Conservation (phyloP, 75 land plant genomes). For the Cupressus sempervirens region DNA sequence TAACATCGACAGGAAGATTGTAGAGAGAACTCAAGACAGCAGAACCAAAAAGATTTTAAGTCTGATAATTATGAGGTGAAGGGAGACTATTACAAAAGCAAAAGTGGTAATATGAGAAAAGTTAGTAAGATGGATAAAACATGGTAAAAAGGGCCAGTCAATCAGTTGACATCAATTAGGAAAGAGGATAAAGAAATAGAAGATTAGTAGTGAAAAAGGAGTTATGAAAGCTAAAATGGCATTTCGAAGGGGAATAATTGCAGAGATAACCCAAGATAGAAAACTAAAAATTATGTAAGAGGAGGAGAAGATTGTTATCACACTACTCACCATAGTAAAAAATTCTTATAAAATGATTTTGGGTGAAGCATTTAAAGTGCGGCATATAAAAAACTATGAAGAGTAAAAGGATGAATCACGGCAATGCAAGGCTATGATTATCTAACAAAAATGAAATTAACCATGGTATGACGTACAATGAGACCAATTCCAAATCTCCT, state of each 20-base stretch:
- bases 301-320: not conserved
- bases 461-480: not conserved
- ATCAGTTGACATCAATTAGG: too few species aligned
- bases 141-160: too few species aligned
- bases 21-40: not conserved
- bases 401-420: not conserved
- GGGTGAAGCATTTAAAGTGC: not conserved
- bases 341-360: not conserved
- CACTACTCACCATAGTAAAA: not conserved
- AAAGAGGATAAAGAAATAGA: too few species aligned
- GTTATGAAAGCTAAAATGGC: too few species aligned
- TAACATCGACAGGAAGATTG: not conserved
- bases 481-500: not conserved
- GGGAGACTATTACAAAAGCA: not conserved
- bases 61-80: not conserved
- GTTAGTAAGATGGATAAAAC: too few species aligned
- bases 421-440: not conserved
- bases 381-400: not conserved
- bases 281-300: not conserved
- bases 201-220: too few species aligned
- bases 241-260: too few species aligned
- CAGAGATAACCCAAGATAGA: too few species aligned
- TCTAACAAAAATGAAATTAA: too few species aligned
- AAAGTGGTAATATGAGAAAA: too few species aligned
- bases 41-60: too few species aligned